Percentiles rank a stretch among this genome's conserved stretches.
phyloP scores from a whole-genome alignment of 2,329 filamentous ascomycete genomes.

The Pseudocercospora crystallina region DNA sequence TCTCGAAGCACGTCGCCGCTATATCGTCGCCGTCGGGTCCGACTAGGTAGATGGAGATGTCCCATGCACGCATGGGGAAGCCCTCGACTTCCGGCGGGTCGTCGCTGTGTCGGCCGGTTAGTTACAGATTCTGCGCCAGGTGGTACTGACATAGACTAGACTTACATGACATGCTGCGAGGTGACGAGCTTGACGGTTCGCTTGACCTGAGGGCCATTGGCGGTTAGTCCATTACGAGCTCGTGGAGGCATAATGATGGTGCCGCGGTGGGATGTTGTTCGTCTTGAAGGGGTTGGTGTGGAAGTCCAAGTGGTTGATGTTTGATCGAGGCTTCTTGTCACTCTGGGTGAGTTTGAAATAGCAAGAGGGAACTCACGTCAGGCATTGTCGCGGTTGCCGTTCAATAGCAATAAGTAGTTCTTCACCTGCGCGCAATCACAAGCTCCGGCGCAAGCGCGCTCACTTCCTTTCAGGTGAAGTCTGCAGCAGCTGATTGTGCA shows the following conservation, averaged over 20 bases:
- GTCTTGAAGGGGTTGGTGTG: conserved; percentile 2
- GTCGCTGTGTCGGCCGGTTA: conserved; percentile 53
- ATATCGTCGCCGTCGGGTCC: conserved; percentile 85
- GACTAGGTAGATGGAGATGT: conserved; percentile 77
- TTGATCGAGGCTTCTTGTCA: not conserved
- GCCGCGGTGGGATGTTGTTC: conserved; percentile 2
- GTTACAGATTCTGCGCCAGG: conserved; percentile 6
- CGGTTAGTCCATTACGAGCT: conserved; percentile 9
- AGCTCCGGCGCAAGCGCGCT: conserved; percentile 19
- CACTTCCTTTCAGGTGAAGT: conserved; percentile 14
- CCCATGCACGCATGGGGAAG: conserved; percentile 92
- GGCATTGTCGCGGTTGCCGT: conserved; percentile 32
- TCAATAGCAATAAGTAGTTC: not conserved
- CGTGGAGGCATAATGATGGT: conserved; percentile 6
- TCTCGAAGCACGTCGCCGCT: conserved; percentile 82
- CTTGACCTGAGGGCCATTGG: conserved; percentile 49
- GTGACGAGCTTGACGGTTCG: conserved; percentile 90
- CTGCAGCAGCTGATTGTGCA: conserved; percentile 5
- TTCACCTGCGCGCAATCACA: conserved; percentile 12
- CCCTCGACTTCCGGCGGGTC: conserved; percentile 80
- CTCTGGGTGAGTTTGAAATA: not conserved
- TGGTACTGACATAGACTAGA: conserved; percentile 1
- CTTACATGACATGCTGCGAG: conserved; percentile 84
- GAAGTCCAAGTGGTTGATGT: conserved; percentile 1
- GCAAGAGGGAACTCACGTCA: conserved; percentile 35